Percentiles rank a stretch among this genome's conserved stretches.
phyloP scores from a whole-genome alignment of 106 monocot species.

The Triglochin maritima region DNA sequence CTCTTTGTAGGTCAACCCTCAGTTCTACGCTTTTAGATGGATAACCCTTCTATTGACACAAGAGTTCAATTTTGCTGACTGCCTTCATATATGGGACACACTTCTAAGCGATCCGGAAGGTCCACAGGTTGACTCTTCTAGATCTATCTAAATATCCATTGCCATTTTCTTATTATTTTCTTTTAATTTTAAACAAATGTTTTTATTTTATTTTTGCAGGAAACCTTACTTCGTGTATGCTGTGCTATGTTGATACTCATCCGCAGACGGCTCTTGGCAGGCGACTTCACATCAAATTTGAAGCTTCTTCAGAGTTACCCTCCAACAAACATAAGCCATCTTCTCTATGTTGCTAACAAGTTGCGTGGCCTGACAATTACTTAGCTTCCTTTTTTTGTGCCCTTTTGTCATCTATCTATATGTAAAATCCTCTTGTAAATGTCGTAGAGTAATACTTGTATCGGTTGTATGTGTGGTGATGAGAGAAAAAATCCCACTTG shows the following conservation, averaged over 20 bases:
- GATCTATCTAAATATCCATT: background rate
- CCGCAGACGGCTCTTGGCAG: conserved; percentile 7
- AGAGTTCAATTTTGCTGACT: conserved; percentile 67
- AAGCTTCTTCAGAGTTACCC: too few relatives aligned
- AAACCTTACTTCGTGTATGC: conserved; percentile 59
- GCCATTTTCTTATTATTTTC: background rate
- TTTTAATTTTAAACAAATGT: background rate
- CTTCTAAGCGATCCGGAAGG: conserved; percentile 69
- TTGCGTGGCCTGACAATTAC: too few relatives aligned
- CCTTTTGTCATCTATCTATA: too few relatives aligned
- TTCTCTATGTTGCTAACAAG: too few relatives aligned
- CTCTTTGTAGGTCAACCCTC: conserved; percentile 49
- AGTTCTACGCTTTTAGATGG: conserved; percentile 81
- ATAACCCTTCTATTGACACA: conserved; percentile 49
- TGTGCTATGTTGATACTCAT: conserved; percentile 53
- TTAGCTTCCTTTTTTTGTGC: too few relatives aligned
- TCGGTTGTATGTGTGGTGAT: too few relatives aligned
- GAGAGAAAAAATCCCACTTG: too few relatives aligned
- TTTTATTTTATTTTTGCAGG: conserved; percentile 34
- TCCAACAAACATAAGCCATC: too few relatives aligned
- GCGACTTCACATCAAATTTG: background rate
- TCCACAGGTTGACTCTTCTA: conserved; percentile 36
- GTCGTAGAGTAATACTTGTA: too few relatives aligned
- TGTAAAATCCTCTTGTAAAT: too few relatives aligned
- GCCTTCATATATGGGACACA: conserved; percentile 68